Base-by-base conservation (phyloP, 805 yeast species). In the Teunomyces aglyptinius region DNA sequence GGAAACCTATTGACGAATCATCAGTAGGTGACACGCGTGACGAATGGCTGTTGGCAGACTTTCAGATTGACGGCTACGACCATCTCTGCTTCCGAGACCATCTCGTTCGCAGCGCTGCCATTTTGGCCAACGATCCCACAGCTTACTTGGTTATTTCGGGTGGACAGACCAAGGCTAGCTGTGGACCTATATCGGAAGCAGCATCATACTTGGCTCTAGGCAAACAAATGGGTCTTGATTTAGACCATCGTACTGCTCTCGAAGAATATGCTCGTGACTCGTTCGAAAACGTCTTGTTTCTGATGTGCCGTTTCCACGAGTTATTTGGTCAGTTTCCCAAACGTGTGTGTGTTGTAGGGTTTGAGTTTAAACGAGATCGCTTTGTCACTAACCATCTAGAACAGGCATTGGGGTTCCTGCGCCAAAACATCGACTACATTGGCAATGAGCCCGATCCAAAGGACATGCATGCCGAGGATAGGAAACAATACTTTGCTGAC, bases 221-320 rank as follows among this genome's bases (percentile, higher is more conserved):
- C 1, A 34, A 55, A 29, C 58, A 63, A 11, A 52, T 80, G 41
- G 40, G 43, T 3, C 26, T 27, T 40, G 39, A 16, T 22, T 48
- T 31, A 32, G 41, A 33, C 36, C 51, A 33, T 36, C 51, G 47
- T 24, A 63, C 84, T 0, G 49, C 70, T 5, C 65, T 82, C 1
- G 96, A 88, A 57, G 91, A 85, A 53, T 84, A 63, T 59, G 89
- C 96, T 0, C 66, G 89, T 33, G 96, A 88, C 61, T 86, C 94
- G 1, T 84, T 84, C 58, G 95, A 88, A 58, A 88, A 88, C 61
- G 77, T 87, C 5, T 49, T 86, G 2, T 86, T 80, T 60, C 80
- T 85, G 52, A 52, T 85, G 2, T 70, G 77, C 29, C 65, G 81
- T 43, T 86, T 73, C 58, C 60, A 75, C 26, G 81, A 83, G 51